These are phyloP conservation scores for Aspergillus kassunensis DNA, from an alignment of 495 filamentous ascomycete genomes.

Conservation along the genomic window DNA sequence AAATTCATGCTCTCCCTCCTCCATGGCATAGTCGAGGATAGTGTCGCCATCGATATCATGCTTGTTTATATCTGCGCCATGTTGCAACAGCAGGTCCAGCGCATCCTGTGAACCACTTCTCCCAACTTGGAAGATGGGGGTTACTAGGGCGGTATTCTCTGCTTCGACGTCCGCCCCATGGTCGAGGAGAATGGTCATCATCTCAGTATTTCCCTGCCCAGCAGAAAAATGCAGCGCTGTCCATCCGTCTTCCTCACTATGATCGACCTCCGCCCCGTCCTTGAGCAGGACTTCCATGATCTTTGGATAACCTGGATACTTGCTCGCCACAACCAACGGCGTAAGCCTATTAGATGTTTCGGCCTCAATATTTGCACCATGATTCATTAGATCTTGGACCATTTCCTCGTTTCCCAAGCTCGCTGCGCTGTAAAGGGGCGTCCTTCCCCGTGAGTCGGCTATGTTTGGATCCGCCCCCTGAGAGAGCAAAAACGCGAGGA, in stretches of 20 bases:
- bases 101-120: not conserved
- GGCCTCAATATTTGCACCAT: not conserved
- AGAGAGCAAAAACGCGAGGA: not conserved
- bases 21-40: not conserved
- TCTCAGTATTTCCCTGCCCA: not conserved
- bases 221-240: not conserved
- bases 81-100: not conserved
- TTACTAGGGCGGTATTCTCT: not conserved
- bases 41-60: not conserved
- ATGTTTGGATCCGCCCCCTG: not conserved
- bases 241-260: not conserved
- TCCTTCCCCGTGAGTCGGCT: not conserved
- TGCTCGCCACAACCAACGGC: not conserved
- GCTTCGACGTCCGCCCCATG: not conserved
- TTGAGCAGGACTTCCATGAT: not conserved
- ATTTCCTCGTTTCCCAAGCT: not conserved
- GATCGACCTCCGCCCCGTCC: not conserved
- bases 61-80: not conserved
- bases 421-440: not conserved
- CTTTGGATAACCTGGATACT: not conserved
- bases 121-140: not conserved
- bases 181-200: not conserved
- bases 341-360: not conserved
- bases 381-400: not conserved
- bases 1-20: not conserved